These are phyloP conservation scores for Penicillium tannophilum DNA, from an alignment of 495 filamentous ascomycete species.

Conservation along the genomic window DNA sequence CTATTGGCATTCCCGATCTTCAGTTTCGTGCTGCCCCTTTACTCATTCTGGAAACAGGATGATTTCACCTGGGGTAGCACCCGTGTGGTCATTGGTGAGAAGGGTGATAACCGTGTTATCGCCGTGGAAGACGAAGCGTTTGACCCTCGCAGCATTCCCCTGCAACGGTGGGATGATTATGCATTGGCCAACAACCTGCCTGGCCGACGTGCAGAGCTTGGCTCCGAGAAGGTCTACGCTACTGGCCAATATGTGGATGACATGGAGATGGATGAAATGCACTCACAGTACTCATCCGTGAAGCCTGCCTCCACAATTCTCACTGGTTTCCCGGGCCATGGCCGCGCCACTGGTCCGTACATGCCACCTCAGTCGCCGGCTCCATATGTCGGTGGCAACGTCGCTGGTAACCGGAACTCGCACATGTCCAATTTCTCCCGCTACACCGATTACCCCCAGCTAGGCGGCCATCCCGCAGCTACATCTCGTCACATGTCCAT, in stretches of 20 bases:
- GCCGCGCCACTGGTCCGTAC: conserved; percentile 57
- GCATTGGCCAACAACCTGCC: conserved; percentile 88
- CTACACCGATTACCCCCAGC: conserved; percentile 53
- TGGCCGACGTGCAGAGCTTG: conserved; percentile 74
- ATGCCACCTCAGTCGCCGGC: conserved; percentile 81
- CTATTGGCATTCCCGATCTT: conserved; percentile 91
- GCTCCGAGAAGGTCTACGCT: conserved; percentile 62
- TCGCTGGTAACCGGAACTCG: conserved; percentile 56
- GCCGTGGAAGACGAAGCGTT: conserved; percentile 86
- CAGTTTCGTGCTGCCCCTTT: conserved; percentile 87
- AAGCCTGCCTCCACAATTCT: conserved; percentile 91
- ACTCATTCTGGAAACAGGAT: conserved; percentile 99
- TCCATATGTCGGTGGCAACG: conserved; percentile 57
- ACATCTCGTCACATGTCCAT: conserved; percentile 62
- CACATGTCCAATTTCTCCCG: conserved; percentile 57
- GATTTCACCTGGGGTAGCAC: conserved; percentile 66
- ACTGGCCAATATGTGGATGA: conserved; percentile 62
- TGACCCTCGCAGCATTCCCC: conserved; percentile 86
- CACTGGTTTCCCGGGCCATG: conserved; percentile 76
- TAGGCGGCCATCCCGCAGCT: conserved; percentile 36
- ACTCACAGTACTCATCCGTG: conserved; percentile 91
- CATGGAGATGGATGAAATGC: conserved; percentile 97
- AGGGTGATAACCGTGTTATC: conserved; percentile 84
- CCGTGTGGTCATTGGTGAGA: conserved; percentile 86
- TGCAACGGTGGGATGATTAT: conserved; percentile 98